Percentiles rank a stretch among this genome's conserved stretches.
These are phyloP conservation scores for Suillus alpinus DNA, from an alignment of 768 basidiomycete species.

Conservation along the genomic window DNA sequence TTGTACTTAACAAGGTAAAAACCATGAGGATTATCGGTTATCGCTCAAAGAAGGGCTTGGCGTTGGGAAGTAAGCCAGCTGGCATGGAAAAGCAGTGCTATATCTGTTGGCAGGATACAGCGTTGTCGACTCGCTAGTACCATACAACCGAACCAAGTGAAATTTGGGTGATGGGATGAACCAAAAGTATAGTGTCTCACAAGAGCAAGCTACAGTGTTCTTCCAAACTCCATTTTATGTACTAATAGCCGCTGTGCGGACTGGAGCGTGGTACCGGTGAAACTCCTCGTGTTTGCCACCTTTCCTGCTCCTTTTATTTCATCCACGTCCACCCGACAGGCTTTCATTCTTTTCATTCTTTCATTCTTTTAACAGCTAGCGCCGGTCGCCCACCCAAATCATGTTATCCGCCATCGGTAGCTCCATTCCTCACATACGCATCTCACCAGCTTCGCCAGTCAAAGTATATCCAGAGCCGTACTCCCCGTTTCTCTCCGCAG, in stretches of 20 bases:
- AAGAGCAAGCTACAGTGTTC: neutral
- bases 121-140: neutral
- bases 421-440: constrained; percentile 61
- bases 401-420: constrained; percentile 18
- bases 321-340: constrained; percentile 33
- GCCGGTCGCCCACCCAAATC: constrained; percentile 43
- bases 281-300: constrained; percentile 22
- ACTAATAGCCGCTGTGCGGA: constrained; percentile 13
- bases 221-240: neutral
- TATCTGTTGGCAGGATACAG: neutral
- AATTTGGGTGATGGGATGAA: neutral
- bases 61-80: neutral
- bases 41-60: neutral
- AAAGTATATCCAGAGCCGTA: constrained; percentile 50
- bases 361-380: constrained; percentile 35
- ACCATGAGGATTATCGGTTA: too few relatives aligned
- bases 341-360: constrained; percentile 29
- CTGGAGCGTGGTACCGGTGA: constrained; percentile 4
- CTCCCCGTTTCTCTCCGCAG: constrained; percentile 53
- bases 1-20: neutral
- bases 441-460: constrained; percentile 66
- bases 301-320: constrained; percentile 12
- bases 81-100: neutral
- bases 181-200: neutral
- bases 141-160: neutral